A percentile compares a stretch with the other conserved stretches of the same genome.
phyloP scores from a whole-genome alignment of 2,329 filamentous ascomycete genomes.

The Stachybotrys elegans region DNA sequence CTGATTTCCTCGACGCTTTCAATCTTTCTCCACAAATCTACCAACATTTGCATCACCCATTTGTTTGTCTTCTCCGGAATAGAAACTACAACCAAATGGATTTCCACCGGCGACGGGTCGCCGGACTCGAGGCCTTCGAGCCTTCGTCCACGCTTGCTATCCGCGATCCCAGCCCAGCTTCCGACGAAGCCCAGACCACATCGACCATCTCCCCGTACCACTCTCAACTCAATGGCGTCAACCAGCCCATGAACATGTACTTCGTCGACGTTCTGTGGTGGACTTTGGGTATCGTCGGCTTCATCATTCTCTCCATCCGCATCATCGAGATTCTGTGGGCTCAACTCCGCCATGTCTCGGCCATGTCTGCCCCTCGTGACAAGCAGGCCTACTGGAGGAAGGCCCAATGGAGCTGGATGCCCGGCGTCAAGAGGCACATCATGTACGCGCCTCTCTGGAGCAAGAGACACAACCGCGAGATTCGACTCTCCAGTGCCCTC shows the following conservation, averaged over 20 bases:
- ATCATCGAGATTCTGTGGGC: constrained; percentile 49
- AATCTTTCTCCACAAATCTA: constrained; percentile 2
- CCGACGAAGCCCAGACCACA: constrained; percentile 27
- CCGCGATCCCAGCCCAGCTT: constrained; percentile 20
- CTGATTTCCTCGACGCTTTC: background rate
- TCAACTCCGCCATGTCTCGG: constrained; percentile 53
- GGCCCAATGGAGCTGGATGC: constrained; percentile 56
- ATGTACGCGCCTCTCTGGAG: constrained; percentile 56
- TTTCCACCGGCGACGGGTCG: constrained; percentile 23
- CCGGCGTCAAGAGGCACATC: constrained; percentile 56
- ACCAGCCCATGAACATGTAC: constrained; percentile 51
- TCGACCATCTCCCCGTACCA: constrained; percentile 52
- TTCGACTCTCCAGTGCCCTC: constrained; percentile 54
- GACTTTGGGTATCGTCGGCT: constrained; percentile 51
- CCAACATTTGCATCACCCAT: constrained; percentile 9
- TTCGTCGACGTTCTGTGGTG: constrained; percentile 57
- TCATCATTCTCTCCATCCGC: constrained; percentile 49
- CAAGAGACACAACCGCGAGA: constrained; percentile 64
- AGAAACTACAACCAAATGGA: constrained; percentile 23
- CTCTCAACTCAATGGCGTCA: constrained; percentile 54
- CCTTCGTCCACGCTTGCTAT: constrained; percentile 25
- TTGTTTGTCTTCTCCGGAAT: constrained; percentile 6
- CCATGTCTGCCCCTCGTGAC: constrained; percentile 48
- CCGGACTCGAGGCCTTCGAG: constrained; percentile 21
- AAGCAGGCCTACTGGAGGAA: constrained; percentile 56